These are phyloP conservation scores for Russula sp. DNA, from an alignment of 768 basidiomycete genomes.

Conservation along the genomic window DNA sequence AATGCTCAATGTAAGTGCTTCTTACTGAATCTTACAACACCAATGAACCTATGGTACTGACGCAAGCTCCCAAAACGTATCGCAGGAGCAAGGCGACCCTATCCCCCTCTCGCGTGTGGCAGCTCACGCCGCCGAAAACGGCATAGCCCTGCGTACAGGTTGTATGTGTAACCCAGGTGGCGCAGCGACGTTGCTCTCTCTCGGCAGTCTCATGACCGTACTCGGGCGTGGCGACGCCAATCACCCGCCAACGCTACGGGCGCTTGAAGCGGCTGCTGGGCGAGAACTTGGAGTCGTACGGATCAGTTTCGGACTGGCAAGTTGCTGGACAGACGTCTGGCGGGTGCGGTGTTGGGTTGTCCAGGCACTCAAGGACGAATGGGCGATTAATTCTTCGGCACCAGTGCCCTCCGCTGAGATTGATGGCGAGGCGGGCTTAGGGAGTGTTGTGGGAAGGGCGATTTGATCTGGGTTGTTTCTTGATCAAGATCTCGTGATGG, in stretches of 20 bases:
- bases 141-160: conserved; percentile 72
- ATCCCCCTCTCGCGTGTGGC: conserved; percentile 42
- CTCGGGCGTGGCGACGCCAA: conserved; percentile 52
- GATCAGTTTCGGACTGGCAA: conserved; percentile 74
- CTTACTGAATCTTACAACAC: neutral
- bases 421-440: neutral
- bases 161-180: conserved; percentile 89
- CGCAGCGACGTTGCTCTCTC: conserved; percentile 63
- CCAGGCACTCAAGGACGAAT: conserved; percentile 11
- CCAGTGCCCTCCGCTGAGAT: neutral
- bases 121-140: conserved; percentile 50
- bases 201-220: conserved; percentile 56
- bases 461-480: conserved; percentile 7
- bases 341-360: conserved; percentile 31
- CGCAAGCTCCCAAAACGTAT: no score
- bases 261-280: conserved; percentile 56
- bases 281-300: conserved; percentile 69
- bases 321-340: conserved; percentile 66
- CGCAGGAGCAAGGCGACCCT: conserved; percentile 14
- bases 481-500: conserved; percentile 1
- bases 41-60: neutral
- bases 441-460: conserved; percentile 6
- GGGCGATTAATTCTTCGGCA: neutral
- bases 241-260: conserved; percentile 33
- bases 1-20: conserved; percentile 18